Percentiles rank a stretch among this genome's conserved stretches.
phyloP scores from a whole-genome alignment of 78 protist genomes.

The Blattamonas nauphoetae region DNA sequence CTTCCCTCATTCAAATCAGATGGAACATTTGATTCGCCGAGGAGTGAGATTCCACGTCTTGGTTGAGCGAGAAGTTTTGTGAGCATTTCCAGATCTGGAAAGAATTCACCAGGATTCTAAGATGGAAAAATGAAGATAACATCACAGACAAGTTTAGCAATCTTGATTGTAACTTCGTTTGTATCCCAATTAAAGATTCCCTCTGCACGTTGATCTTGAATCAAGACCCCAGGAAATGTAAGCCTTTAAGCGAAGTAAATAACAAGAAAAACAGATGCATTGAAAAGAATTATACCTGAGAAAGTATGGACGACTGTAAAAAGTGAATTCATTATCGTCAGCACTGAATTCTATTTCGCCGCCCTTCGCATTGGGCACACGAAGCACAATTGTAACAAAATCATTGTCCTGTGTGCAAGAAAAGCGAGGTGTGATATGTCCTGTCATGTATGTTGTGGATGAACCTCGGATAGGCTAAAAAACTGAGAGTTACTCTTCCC shows the following conservation, averaged over 20 bases:
- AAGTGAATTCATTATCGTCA: neutral
- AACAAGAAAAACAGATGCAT: neutral
- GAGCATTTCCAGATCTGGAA: conserved; percentile 6
- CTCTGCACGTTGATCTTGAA: neutral
- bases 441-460: too few species aligned
- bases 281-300: neutral
- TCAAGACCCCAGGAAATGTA: neutral
- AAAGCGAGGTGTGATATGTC: neutral
- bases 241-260: neutral
- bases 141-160: neutral
- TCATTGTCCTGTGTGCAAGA: neutral
- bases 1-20: neutral
- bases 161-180: neutral
- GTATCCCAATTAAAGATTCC: neutral
- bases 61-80: neutral
- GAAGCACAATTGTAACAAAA: neutral
- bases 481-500: too few species aligned
- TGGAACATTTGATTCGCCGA: neutral
- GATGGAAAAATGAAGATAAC: neutral
- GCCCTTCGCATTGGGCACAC: neutral
- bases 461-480: too few species aligned
- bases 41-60: neutral
- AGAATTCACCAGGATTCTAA: neutral
- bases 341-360: neutral
- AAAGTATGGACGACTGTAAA: neutral